Conservation (phyloP, 768 basidiomycete species). For the Coprinopsis sp. region DNA sequence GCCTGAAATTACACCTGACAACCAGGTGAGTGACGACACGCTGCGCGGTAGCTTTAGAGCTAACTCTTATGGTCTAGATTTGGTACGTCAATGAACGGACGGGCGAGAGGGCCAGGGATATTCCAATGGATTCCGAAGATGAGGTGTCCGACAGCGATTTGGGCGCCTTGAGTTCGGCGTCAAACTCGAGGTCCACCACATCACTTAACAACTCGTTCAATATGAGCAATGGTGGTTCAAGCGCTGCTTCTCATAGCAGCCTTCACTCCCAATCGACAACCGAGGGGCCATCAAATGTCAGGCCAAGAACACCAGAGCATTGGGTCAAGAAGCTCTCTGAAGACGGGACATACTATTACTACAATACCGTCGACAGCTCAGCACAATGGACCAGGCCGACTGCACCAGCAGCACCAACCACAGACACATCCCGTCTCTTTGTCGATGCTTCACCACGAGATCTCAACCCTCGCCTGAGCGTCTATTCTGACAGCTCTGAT, state of each 20-base stretch:
- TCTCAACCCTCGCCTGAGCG: constrained; percentile 47
- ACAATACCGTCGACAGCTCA: constrained; percentile 65
- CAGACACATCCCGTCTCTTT: constrained; percentile 16
- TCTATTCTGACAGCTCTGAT: constrained; percentile 79
- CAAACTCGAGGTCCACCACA: constrained; percentile 51
- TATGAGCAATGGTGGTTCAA: constrained; percentile 30
- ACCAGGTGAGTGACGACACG: constrained; percentile 58
- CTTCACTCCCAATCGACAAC: constrained; percentile 48
- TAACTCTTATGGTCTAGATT: constrained; percentile 48
- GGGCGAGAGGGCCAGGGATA: constrained; percentile 74
- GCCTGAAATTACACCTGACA: constrained; percentile 75
- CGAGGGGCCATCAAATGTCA: constrained; percentile 52
- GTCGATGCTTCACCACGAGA: constrained; percentile 28
- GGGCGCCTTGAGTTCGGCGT: constrained; percentile 53
- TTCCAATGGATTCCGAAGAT: constrained; percentile 72
- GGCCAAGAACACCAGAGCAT: constrained; percentile 74
- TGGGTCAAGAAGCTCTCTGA: constrained; percentile 80
- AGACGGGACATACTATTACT: constrained; percentile 78
- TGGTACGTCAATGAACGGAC: constrained; percentile 92
- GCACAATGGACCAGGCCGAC: constrained; percentile 64
- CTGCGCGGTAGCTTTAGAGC: background rate
- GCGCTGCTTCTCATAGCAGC: constrained; percentile 29
- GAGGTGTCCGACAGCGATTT: constrained; percentile 62
- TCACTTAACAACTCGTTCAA: constrained; percentile 49
- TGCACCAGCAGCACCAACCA: constrained; percentile 11